phyloP scores from a whole-genome alignment of 306 rosid species.

The Crataegus laevigata region DNA sequence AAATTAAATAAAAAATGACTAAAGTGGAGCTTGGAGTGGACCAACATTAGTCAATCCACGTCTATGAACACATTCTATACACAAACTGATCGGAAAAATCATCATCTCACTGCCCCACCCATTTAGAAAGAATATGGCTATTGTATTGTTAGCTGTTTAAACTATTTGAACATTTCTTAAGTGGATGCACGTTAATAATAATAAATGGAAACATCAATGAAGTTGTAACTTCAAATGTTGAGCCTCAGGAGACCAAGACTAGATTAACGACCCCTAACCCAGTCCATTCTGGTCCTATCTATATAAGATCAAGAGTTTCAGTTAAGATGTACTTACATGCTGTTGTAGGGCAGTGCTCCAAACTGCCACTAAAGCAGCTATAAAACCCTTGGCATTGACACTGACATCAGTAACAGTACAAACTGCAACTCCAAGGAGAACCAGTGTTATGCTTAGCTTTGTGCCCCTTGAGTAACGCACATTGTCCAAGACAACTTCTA shows the following conservation, averaged over 20 bases:
- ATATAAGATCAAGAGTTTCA: conserved; percentile 16
- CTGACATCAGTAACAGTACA: conserved; percentile 83
- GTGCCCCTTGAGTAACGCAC: conserved; percentile 71
- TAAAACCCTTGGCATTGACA: conserved; percentile 61
- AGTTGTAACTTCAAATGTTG: conserved; percentile 12
- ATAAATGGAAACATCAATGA: conserved; percentile 2
- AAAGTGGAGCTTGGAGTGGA: background rate
- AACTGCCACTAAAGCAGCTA: conserved; percentile 69
- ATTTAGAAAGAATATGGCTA: background rate
- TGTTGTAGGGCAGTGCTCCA: conserved; percentile 80
- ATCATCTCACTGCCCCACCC: background rate
- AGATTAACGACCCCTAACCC: conserved; percentile 15
- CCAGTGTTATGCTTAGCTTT: conserved; percentile 59
- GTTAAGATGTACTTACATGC: conserved; percentile 43
- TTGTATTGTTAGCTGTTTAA: background rate
- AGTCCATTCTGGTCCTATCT: background rate
- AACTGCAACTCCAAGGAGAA: conserved; percentile 81
- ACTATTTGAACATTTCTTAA: background rate
- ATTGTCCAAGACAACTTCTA: conserved; percentile 63
- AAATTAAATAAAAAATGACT: background rate
- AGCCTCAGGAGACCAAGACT: conserved; percentile 5
- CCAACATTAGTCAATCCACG: background rate
- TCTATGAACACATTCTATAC: background rate
- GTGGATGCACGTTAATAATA: background rate
- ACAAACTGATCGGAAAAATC: background rate